Percentiles rank a stretch among this genome's conserved stretches.
Conservation (phyloP, 768 basidiomycete genomes). For the Agaricus sinodeliciosus region DNA sequence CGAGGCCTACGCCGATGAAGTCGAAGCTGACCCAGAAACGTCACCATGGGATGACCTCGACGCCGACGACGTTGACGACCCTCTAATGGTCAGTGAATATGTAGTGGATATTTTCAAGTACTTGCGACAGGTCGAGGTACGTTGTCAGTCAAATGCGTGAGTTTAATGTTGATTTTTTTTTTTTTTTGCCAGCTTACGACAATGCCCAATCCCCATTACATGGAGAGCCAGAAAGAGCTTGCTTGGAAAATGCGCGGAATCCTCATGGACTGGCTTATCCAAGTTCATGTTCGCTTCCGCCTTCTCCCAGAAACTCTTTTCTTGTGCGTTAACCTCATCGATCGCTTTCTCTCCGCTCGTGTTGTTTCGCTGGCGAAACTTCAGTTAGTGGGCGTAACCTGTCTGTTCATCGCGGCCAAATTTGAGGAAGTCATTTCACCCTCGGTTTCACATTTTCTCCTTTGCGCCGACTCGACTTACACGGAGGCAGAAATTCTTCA, state of each 20-base stretch:
- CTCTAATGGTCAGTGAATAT: conserved; percentile 96
- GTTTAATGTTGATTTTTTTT: background rate
- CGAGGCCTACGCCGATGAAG: conserved; percentile 45
- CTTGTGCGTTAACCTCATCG: conserved; percentile 89
- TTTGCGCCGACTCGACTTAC: conserved; percentile 82
- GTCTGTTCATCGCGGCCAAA: conserved; percentile 91
- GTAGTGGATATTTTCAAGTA: conserved; percentile 92
- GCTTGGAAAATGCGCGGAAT: conserved; percentile 97
- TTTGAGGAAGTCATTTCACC: conserved; percentile 95
- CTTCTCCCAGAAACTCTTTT: conserved; percentile 94
- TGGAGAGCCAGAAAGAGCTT: conserved; percentile 89
- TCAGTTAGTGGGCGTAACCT: conserved; percentile 92
- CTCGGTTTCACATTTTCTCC: conserved; percentile 82
- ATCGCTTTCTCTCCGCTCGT: conserved; percentile 73
- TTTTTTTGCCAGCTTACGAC: conserved; percentile 58
- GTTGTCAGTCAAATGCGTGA: conserved; percentile 11
- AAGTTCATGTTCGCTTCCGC: conserved; percentile 89
- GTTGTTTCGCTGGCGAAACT: conserved; percentile 86
- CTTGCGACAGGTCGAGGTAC: conserved; percentile 83
- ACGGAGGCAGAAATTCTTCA: conserved; percentile 67
- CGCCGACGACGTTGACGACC: conserved; percentile 87
- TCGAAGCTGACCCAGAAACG: conserved; percentile 61
- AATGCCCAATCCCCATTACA: conserved; percentile 91
- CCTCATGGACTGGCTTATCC: conserved; percentile 93
- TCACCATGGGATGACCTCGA: conserved; percentile 87